Evolutionary conservation across 2,329 filamentous ascomycete species (phyloP).

Genomic region (Xylariaceae sp.): DNA sequence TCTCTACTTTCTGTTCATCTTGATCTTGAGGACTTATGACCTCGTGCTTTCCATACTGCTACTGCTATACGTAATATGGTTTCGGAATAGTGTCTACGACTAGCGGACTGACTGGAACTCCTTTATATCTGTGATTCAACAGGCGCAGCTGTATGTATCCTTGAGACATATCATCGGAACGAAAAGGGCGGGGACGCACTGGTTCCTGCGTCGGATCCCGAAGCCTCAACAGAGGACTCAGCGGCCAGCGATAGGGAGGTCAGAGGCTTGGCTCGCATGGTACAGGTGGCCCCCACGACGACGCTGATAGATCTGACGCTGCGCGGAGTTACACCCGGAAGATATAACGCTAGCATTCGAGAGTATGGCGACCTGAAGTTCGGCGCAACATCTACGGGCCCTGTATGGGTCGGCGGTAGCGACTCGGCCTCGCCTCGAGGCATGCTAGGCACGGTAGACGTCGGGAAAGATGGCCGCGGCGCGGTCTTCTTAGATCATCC

Average conservation of each 20-base stretch:
- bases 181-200: constrained; percentile 39
- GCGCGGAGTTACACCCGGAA: constrained; percentile 72
- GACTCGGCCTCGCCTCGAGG: constrained; percentile 41
- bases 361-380: constrained; percentile 80
- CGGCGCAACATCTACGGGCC: constrained; percentile 76
- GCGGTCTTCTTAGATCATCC: constrained; percentile 74
- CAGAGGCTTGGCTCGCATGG: constrained; percentile 84
- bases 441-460: constrained; percentile 66
- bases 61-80: neutral
- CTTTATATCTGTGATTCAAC: constrained; percentile 16
- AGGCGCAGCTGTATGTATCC: constrained; percentile 88
- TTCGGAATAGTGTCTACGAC: constrained; percentile 10
- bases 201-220: constrained; percentile 33
- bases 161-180: constrained; percentile 72
- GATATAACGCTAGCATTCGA: constrained; percentile 77
- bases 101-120: constrained; percentile 22
- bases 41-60: constrained; percentile 1
- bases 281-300: constrained; percentile 72
- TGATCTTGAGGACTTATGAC: constrained; percentile 1
- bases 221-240: constrained; percentile 29
- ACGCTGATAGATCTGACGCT: constrained; percentile 86
- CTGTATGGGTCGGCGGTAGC: constrained; percentile 61
- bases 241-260: constrained; percentile 51
- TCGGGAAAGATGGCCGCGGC: constrained; percentile 70
- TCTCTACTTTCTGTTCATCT: constrained; percentile 1